Evolutionary conservation across 2,329 filamentous ascomycete genomes (phyloP), one percentile per base, ranked within the genome.

Genomic region (Aspergillus chevalieri): DNA sequence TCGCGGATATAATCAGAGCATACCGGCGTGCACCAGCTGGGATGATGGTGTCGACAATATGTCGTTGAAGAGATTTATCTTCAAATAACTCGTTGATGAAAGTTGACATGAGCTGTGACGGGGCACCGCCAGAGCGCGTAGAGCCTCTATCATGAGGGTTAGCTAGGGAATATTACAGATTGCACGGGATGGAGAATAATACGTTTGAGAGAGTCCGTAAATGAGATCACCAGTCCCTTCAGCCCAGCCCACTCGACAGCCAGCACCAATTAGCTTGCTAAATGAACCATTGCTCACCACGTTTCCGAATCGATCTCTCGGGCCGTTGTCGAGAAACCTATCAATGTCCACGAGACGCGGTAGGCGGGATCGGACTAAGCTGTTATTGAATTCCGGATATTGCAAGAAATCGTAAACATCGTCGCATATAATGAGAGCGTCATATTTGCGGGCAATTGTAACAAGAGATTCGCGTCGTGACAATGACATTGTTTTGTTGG

Each of bases 331-430:
- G 7, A 91, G 73, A 17, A 79, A 76, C 6, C 81, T 74, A 66
- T 95, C 90, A 48, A 95, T 74, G 64, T 95, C 90, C 15, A 88
- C 82, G 1, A 95, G 74, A 1, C 89, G 82, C 2, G 89, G 89
- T 7, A 90, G 56, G 28, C 49, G 0, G 58, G 34, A 42, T 28
- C 9, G 26, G 26, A 9, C 26, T 28, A 10, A 10, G 26, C 26
- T 28, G 4, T 10, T 28, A 4, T 28, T 10, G 9, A 4, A 10
- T 71, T 63, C 0, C 2, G 81, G 79, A 89, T 90, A 96, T 65
- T 91, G 87, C 4, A 97, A 76, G 57, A 92, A 86, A 66, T 97
- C 92, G 65, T 98, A 98, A 8, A 97, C 90, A 66, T 98, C 93
- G 70, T 97, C 92, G 44, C 82, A 82, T 24, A 96, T 78, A 48